Base-by-base conservation (phyloP, 2,329 filamentous ascomycete species). In the Alternaria hordeiaustralica region DNA sequence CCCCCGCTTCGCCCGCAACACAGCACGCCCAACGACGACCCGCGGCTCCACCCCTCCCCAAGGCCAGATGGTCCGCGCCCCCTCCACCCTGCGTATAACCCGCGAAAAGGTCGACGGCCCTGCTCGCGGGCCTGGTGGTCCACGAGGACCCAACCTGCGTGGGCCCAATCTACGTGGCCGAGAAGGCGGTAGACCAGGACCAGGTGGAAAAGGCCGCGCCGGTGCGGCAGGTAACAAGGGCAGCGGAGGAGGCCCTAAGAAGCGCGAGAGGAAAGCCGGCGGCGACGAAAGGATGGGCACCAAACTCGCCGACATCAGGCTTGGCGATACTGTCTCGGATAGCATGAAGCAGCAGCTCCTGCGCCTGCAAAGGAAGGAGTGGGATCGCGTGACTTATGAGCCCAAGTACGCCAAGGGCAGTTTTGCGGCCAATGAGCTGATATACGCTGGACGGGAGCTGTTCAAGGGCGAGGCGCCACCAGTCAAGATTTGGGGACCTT, bases 331-430 rank as follows among this genome's bases (percentile, higher is more conserved):
- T 0, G 49, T 78, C 12, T 69, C 70, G 5, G 71, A 78, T 41
- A 72, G 71, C 18, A 76, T 78, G 75, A 67, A 76, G 13, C 73
- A 76, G 55, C 72, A 78, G 12, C 55, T 80, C 53, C 58, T 77
- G 43, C 71, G 78, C 8, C 57, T 79, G 58, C 78, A 80, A 68
- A 66, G 74, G 25, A 72, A 74, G 36, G 74, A 77, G 63, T 80
- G 78, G 78, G 78, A 79, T 61, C 71, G 72, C 33, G 71, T 71
- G 60, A 66, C 74, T 5, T 80, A 79, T 47, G 71, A 75, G 69
- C 78, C 78, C 23, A 79, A 75, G 63, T 80, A 80, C 44, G 68
- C 71, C 4, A 67, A 70, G 8, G 76, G 73, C n/a, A 78, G 75
- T 59, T 71, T 76, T 46, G 76, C 68, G 2, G 75, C 74, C 20